These are phyloP conservation scores for Teunomyces pallodes DNA, from an alignment of 805 yeast genomes.

Conservation along the genomic window DNA sequence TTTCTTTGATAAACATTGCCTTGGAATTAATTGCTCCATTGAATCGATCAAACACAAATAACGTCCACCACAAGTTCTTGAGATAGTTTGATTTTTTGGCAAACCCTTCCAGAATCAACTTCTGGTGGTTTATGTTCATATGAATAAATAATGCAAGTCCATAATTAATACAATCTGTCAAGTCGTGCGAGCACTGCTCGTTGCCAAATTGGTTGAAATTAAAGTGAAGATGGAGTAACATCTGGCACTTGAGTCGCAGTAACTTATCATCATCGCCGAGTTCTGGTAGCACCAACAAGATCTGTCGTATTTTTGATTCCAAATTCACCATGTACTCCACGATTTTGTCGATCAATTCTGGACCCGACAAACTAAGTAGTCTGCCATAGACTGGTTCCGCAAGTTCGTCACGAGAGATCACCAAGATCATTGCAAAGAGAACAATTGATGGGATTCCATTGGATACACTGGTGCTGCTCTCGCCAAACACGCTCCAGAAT, in stretches of 20 bases:
- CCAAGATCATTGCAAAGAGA: conserved; percentile 28
- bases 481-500: conserved; percentile 27
- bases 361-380: conserved; percentile 13
- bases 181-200: conserved; percentile 31
- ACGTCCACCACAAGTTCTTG: conserved; percentile 33
- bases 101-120: conserved; percentile 1
- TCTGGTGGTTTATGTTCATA: conserved; percentile 15
- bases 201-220: conserved; percentile 25
- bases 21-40: conserved; percentile 28
- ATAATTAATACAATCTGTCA: conserved; percentile 26
- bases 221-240: conserved; percentile 25
- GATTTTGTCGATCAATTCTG: conserved; percentile 5
- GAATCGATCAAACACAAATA: conserved; percentile 31
- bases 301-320: conserved; percentile 34
- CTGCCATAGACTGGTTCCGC: conserved; percentile 23
- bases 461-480: conserved; percentile 1
- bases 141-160: conserved; percentile 25
- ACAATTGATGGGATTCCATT: conserved; percentile 17
- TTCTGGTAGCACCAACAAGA: conserved; percentile 25
- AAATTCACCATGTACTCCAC: conserved; percentile 19
- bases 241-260: conserved; percentile 18
- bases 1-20: conserved; percentile 24
- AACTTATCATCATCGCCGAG: conserved; percentile 32
- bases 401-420: conserved; percentile 23
- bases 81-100: conserved; percentile 14